Conservation (phyloP, 1,284 basidiomycete genomes). For the Garcileccinum viscosum region DNA sequence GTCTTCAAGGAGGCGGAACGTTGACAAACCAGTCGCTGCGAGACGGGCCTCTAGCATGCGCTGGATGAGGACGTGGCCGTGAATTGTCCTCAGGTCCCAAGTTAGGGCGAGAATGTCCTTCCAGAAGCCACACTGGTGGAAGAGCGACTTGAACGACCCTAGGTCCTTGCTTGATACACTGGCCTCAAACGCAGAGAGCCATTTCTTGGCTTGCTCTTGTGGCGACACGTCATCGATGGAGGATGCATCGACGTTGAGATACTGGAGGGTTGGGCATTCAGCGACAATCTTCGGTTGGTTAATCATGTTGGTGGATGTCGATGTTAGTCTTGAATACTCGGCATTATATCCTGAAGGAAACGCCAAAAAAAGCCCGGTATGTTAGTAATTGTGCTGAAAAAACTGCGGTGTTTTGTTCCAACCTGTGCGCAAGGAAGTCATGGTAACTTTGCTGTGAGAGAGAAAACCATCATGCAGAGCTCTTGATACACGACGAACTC, state of each 20-base stretch:
- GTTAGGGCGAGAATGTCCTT: conserved; percentile 37
- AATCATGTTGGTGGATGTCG: too few species aligned
- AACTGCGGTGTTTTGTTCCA: too few species aligned
- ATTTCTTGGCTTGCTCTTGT: conserved; percentile 21
- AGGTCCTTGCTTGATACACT: conserved; percentile 31
- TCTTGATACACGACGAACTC: too few species aligned
- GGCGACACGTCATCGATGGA: conserved; percentile 18
- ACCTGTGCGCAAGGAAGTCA: too few species aligned
- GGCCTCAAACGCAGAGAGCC: conserved; percentile 35
- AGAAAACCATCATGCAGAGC: too few species aligned
- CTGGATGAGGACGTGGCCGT: conserved; percentile 25
- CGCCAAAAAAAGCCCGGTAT: too few species aligned
- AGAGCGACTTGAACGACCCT: conserved; percentile 18
- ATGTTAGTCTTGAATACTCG: too few species aligned
- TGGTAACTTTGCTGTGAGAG: too few species aligned
- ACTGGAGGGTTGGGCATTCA: conserved; percentile 28
- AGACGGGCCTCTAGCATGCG: conserved; percentile 27
- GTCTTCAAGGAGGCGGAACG: conserved; percentile 24
- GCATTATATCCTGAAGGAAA: too few species aligned
- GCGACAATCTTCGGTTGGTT: too few species aligned
- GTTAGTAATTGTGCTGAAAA: too few species aligned
- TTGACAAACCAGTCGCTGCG: conserved; percentile 9
- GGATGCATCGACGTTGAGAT: conserved; percentile 24
- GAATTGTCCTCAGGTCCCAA: conserved; percentile 36
- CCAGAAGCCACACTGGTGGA: conserved; percentile 36